Conservation (phyloP, 208 protist genomes). For the Blechomonas ayalai region DNA sequence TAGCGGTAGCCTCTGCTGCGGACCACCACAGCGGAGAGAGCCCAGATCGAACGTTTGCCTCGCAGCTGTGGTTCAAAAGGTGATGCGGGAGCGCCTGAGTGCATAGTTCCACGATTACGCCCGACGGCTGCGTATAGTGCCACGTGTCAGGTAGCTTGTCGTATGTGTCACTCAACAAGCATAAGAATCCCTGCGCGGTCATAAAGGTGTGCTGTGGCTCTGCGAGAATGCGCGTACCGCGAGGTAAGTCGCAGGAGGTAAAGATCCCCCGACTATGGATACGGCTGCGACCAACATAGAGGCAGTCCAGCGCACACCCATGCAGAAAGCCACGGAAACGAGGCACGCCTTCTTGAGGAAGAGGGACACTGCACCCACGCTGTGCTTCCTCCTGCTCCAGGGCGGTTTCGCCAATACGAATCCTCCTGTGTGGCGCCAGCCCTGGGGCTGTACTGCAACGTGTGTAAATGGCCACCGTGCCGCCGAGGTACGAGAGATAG, state of each 20-base stretch:
- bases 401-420: neutral
- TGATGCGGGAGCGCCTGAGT: slow-evolving; percentile 58
- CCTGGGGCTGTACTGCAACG: slow-evolving; percentile 25
- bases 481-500: slow-evolving; percentile 43
- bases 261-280: slow-evolving; percentile 72
- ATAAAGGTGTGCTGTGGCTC: slow-evolving; percentile 48
- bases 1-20: slow-evolving; percentile 13
- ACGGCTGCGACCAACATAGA: slow-evolving; percentile 53
- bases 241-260: slow-evolving; percentile 17
- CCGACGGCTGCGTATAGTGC: slow-evolving; percentile 72
- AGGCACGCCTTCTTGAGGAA: neutral
- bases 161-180: slow-evolving; percentile 51
- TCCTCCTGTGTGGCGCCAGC: slow-evolving; percentile 2
- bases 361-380: neutral
- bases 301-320: slow-evolving; percentile 18
- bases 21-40: slow-evolving; percentile 60
- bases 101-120: slow-evolving; percentile 48
- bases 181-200: slow-evolving; percentile 28
- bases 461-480: slow-evolving; percentile 37
- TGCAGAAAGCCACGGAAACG: slow-evolving; percentile 21
- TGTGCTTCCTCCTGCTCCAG: neutral
- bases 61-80: slow-evolving; percentile 73
- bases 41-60: slow-evolving; percentile 49
- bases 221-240: slow-evolving; percentile 52
- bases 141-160: slow-evolving; percentile 55